Base-by-base conservation (phyloP, 768 basidiomycete species). In the Pleurotus ostreatus region DNA sequence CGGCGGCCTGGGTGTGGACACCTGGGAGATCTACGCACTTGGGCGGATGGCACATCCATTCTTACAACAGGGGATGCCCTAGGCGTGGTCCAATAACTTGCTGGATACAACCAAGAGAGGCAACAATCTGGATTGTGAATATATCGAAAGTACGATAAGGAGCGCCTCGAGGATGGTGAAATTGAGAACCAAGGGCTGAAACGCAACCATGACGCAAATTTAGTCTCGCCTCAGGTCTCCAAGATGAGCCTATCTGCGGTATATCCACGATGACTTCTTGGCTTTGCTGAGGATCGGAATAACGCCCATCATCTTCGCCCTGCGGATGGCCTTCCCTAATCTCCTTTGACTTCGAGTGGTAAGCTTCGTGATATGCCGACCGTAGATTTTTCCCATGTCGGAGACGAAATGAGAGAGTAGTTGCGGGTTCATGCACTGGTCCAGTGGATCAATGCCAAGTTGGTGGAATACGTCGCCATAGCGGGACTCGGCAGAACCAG, bases 251-350 rank as follows among this genome's bases (percentile, higher is more conserved):
- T 20, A 55, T 45, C 55, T 56, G 47, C 46, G 52, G 38, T 46
- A 47, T 16, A 51, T 30, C 55, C 41, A 51, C 38, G 9, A 25
- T 12, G 25, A 37, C 45, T 57, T 56, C 34, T 56, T 55, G 4
- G 65, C 65, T 62, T 61, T 73, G 65, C 77, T 78, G 61, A 78
- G 74, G 15, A 74, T 61, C 7, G 92, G 89, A 53, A 96, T 82
- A 56, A 92, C 66, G 40, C 95, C 95, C 90, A 96, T 94, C 79
- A 87, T 86, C 72, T 88, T 91, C 57, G 95, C 89, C 57, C 95
- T 76, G 45, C 89, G 84, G 57, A 97, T 87, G 44, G 94, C 90
- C 71, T 93, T 93, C 57, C 83, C 89, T 3, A 97, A 62, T 58
- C 78, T 77, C 44, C 92, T 80, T 68, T 97, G 95, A 55, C 74